Conservation (phyloP, 73 alveolate species). For the Tetrahymena borealis region DNA sequence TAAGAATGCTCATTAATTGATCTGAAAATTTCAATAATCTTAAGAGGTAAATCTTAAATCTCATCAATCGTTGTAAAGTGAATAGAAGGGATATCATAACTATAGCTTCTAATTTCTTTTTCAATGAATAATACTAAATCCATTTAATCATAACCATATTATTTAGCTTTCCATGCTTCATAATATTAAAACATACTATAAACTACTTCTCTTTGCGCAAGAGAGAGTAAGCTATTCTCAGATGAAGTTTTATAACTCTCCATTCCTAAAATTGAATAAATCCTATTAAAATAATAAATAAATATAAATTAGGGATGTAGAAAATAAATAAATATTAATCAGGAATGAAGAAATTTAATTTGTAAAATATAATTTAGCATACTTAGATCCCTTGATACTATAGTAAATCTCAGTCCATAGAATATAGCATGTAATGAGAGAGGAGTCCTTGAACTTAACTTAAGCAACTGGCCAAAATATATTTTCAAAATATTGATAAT, state of each 20-base stretch:
- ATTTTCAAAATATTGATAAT: conserved; percentile 40
- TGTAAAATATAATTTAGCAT: not conserved
- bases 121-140: conserved; percentile 58
- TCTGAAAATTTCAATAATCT: conserved; percentile 43
- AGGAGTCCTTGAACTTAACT: conserved; percentile 13
- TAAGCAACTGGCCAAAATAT: conserved; percentile 56
- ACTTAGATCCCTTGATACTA: conserved; percentile 54
- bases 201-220: conserved; percentile 27
- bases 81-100: conserved; percentile 16
- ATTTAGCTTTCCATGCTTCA: conserved; percentile 64
- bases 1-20: conserved; percentile 45
- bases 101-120: conserved; percentile 11
- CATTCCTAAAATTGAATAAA: not conserved
- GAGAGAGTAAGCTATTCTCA: conserved; percentile 11
- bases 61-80: conserved; percentile 66
- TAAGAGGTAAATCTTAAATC: conserved; percentile 63
- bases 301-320: not conserved
- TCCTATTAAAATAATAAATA: not conserved
- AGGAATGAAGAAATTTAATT: not conserved
- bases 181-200: conserved; percentile 46
- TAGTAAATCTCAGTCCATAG: conserved; percentile 78
- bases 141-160: conserved; percentile 59
- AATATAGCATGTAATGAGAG: conserved; percentile 11
- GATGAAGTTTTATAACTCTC: not conserved
- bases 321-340: not conserved